phyloP scores from a whole-genome alignment of 1,139 yeast genomes.

The Zygosaccharomyces pseudobailii region DNA sequence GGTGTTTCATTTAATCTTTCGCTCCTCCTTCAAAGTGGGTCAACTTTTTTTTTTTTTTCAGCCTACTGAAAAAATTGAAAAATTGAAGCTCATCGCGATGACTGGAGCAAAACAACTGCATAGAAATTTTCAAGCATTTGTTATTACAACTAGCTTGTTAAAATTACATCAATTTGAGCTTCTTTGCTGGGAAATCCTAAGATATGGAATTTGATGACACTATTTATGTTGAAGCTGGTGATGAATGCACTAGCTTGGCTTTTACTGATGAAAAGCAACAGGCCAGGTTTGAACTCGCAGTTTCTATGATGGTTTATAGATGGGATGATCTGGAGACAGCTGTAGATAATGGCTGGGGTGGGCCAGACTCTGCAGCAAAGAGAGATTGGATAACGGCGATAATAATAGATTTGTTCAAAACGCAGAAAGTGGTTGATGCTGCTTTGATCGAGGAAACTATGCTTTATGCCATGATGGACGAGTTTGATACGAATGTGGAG shows the following conservation, averaged over 20 bases:
- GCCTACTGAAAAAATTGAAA: slow-evolving; percentile 1
- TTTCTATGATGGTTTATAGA: slow-evolving; percentile 76
- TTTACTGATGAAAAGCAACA: slow-evolving; percentile 64
- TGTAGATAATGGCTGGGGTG: slow-evolving; percentile 97
- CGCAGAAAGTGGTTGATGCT: slow-evolving; percentile 60
- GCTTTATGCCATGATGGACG: slow-evolving; percentile 88
- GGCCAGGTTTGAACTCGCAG: slow-evolving; percentile 88
- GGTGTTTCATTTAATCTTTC: slow-evolving; percentile 1
- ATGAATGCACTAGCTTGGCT: slow-evolving; percentile 39
- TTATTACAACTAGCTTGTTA: background rate
- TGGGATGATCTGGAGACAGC: slow-evolving; percentile 92
- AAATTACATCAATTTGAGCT: background rate
- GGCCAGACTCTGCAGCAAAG: slow-evolving; percentile 81
- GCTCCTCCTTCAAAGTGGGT: background rate
- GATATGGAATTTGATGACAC: slow-evolving; percentile 18
- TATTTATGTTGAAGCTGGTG: slow-evolving; percentile 38
- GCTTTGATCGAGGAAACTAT: slow-evolving; percentile 80
- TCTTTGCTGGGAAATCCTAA: background rate
- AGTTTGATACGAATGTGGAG: slow-evolving; percentile 81
- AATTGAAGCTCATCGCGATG: slow-evolving; percentile 17
- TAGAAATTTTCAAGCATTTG: background rate
- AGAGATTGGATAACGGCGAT: slow-evolving; percentile 93
- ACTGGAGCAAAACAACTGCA: slow-evolving; percentile 1
- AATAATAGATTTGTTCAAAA: slow-evolving; percentile 69
- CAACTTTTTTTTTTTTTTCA: background rate